Percentiles rank a stretch among this genome's conserved stretches.
These are phyloP conservation scores for Haematococcus lacustris DNA, from an alignment of 139 green algal genomes.

Conservation along the genomic window DNA sequence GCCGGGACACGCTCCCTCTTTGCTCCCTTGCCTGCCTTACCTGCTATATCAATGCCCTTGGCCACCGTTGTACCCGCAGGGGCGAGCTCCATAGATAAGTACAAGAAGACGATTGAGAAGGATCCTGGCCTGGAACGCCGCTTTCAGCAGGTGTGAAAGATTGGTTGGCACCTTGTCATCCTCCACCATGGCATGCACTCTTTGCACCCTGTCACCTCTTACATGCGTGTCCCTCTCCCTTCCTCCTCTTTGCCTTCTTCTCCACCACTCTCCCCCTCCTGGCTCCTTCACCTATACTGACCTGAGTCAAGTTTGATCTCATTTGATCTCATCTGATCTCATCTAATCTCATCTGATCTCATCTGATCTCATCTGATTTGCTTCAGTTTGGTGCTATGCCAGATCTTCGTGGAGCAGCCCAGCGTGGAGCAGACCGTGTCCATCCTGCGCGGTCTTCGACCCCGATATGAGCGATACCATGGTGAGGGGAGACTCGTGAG, in stretches of 20 bases:
- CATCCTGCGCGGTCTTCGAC: conserved; percentile 92
- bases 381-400: conserved; percentile 13
- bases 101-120: conserved; percentile 97
- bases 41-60: too few species aligned
- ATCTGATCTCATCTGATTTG: conserved; percentile 85
- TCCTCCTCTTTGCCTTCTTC: background rate
- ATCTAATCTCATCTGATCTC: too few species aligned
- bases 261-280: background rate
- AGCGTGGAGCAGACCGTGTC: conserved; percentile 78
- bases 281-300: background rate
- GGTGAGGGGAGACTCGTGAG: too few species aligned
- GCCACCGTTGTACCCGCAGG: too few species aligned
- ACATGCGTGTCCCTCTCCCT: background rate
- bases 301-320: too few species aligned
- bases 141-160: conserved; percentile 64
- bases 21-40: too few species aligned
- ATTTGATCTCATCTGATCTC: background rate
- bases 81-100: conserved; percentile 93
- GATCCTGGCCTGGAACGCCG: conserved; percentile 92
- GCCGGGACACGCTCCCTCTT: too few species aligned
- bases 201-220: background rate
- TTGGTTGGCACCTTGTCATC: background rate
- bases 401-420: conserved; percentile 89
- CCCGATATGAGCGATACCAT: conserved; percentile 79
- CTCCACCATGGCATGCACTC: background rate